Evolutionary conservation across 2,329 filamentous ascomycete species (phyloP), one percentile per base, ranked within the genome.

Genomic region (Hymenoscyphus fraxineus): DNA sequence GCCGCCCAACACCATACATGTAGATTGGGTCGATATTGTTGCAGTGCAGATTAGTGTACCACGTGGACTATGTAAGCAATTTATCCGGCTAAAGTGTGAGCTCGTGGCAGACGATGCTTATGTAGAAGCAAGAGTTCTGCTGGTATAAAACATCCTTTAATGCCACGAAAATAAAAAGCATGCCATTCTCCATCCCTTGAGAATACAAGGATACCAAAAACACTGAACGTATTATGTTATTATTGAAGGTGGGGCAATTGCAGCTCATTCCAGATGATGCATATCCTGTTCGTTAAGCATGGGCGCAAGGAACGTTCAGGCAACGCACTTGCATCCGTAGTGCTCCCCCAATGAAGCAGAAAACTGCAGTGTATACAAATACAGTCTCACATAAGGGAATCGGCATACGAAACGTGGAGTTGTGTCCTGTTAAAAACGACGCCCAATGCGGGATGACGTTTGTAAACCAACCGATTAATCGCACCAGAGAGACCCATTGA

Each of bases 371-470:
- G 44, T 22, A 51, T 51, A 10, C 9, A 35, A 7, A 58, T 35
- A 38, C 41, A 54, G 22, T 51, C 27, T 60, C 40, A 54, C 47
- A 47, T 60, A 54, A 60, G 19, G 22, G 16, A 47, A 22, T 22
- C 44, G 19, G 59, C 59, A 60, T 47, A 41, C 31, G 59, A 60
- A 31, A 60, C 41, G 41, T 32, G 31, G 59, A 59, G 40, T 13
- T 40, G 35, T 16, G 27, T 41, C 47, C 27, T 35, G 16, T 31
- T 47, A 27, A 35, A 15, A 60, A 54, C 22, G 54, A 59, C 22
- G 44, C 5, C 22, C n/a, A 19, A 51, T 59, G 61, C 41, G 35
- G 59, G 41, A 47, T 63, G 61, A 63, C 61, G 61, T 58, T 59
- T 22, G 39, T 39, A 58, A 64, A 61, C 22, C 61, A 40, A 39